Evolutionary conservation across 805 yeast genomes (phyloP), one percentile per base, ranked within the genome.

Genomic region (Lipomyces anomalus): DNA sequence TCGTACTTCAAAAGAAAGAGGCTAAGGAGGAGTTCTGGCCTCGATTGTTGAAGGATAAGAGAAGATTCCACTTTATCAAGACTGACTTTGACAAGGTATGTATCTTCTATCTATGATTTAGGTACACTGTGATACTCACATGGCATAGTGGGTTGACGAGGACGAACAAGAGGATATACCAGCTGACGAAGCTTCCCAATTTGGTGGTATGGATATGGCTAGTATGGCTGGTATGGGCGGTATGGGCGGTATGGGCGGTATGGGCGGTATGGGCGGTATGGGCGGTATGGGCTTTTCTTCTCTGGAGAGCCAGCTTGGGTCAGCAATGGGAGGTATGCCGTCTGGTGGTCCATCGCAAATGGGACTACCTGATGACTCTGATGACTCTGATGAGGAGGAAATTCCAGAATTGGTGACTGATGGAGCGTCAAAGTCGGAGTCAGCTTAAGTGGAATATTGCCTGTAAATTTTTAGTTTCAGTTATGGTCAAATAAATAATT

Each of bases 11-110:
- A 69, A 86, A 92, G 76, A 75, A 76, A 62, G 78, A 75, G 45
- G 63, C 73, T 20, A 72, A 76, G 56, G 78, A 70, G 47, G 97
- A 88, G 62, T 90, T 67, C 73, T 90, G 98, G 98, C 97, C 98
- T 57, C 79, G 97, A 62, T 75, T 90, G 64, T 83, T 89, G 46
- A 89, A 88, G 68, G 89, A 84, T 59, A 86, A 88, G 71, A 73
- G 76, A 61, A 87, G 81, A 64, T 76, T 74, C 51, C 86, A 80
- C 55, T 85, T 76, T 67, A 77, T 90, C 63, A 84, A 85, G 72
- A 90, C 98, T 11, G 97, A 90, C 63, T 90, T 90, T 62, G 95
- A 89, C 70, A 85, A 45, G 54, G 54, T 50, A 16, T 9, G 53
- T 16, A 28, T 13, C 43, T 4, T 23, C 13, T 18, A 11, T 23